Evolutionary conservation across 257 asterid species (phyloP).

Genomic region (Rubia yunnanensis): DNA sequence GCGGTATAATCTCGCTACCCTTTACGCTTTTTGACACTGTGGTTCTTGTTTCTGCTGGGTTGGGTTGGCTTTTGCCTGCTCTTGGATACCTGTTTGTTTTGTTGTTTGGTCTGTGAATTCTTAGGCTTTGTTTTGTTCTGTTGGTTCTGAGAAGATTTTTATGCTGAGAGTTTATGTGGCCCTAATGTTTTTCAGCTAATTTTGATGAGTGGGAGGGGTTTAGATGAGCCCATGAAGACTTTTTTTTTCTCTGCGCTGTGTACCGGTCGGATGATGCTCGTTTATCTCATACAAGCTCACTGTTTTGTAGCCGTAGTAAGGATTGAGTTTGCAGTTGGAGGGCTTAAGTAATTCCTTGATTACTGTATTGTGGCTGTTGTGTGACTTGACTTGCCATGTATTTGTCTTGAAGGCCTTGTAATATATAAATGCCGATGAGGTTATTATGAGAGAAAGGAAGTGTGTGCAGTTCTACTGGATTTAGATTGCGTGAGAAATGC

Average conservation of each 20-base stretch:
- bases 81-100: neutral
- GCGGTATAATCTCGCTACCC: slow-evolving; percentile 17
- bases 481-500: neutral
- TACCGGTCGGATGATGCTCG: neutral
- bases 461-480: neutral
- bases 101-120: neutral
- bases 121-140: neutral
- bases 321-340: neutral
- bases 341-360: neutral
- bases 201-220: neutral
- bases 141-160: neutral
- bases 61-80: slow-evolving; percentile 17
- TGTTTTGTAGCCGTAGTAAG: neutral
- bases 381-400: neutral
- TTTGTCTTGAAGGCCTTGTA: neutral
- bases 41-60: neutral
- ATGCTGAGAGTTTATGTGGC: neutral
- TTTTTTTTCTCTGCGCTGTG: neutral
- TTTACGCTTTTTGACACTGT: neutral
- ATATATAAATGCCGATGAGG: too few relatives aligned
- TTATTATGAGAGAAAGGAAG: neutral
- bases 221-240: neutral
- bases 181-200: neutral
- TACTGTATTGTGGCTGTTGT: neutral
- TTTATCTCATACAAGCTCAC: neutral